Conservation (phyloP, 768 basidiomycete genomes). For the Kwoniella pini region DNA sequence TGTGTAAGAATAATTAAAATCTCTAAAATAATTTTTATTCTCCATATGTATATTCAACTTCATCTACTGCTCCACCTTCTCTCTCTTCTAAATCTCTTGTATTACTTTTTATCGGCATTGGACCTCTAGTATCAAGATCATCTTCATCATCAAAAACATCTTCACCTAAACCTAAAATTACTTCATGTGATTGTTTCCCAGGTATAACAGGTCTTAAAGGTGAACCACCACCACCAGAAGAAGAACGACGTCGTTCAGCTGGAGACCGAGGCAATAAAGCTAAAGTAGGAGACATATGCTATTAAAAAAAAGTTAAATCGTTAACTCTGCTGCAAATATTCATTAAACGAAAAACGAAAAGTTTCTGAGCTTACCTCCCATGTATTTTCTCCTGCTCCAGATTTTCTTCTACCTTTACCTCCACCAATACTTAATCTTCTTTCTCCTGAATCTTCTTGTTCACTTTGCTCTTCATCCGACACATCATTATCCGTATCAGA, state of each 20-base stretch:
- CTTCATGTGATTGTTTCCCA: slow-evolving; percentile 55
- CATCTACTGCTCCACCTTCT: slow-evolving; percentile 51
- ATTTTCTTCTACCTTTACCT: slow-evolving; percentile 60
- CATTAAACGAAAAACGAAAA: too few species aligned
- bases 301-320: slow-evolving; percentile 6
- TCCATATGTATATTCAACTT: slow-evolving; percentile 55
- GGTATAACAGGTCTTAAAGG: slow-evolving; percentile 80
- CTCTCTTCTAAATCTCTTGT: slow-evolving; percentile 47
- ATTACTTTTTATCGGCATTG: slow-evolving; percentile 61
- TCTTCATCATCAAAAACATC: slow-evolving; percentile 69
- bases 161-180: slow-evolving; percentile 9
- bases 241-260: slow-evolving; percentile 69
- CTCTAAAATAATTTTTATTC: slow-evolving; percentile 27
- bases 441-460: slow-evolving; percentile 13
- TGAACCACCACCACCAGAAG: slow-evolving; percentile 66
- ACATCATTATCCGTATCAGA: slow-evolving; percentile 48
- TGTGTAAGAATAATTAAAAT: too few species aligned
- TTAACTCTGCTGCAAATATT: too few species aligned
- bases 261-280: slow-evolving; percentile 90
- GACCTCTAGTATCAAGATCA: slow-evolving; percentile 66
- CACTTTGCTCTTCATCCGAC: not conserved
- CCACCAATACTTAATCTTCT: slow-evolving; percentile 56
- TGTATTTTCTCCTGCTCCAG: slow-evolving; percentile 71
- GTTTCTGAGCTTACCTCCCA: slow-evolving; percentile 99
- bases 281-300: slow-evolving; percentile 98